Evolutionary conservation across 768 basidiomycete species (phyloP).

Genomic region (Hericium erinaceus): DNA sequence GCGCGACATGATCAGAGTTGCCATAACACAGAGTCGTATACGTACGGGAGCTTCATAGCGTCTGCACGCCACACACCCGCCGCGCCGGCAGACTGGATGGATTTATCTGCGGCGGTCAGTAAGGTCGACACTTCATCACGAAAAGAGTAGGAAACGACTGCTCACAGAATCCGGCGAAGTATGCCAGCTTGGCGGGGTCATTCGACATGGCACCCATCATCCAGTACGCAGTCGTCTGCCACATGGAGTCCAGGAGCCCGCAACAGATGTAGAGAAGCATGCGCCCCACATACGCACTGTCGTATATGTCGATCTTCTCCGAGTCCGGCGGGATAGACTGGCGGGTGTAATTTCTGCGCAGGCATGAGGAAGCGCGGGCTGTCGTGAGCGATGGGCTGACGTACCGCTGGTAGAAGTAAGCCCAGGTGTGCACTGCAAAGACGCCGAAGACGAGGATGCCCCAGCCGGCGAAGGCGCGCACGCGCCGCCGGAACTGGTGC

Average conservation of each 20-base stretch:
- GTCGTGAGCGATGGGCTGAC: constrained; percentile 9
- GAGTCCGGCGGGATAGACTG: constrained; percentile 30
- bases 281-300: constrained; percentile 42
- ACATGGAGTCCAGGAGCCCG: constrained; percentile 73
- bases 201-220: constrained; percentile 83
- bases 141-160: not conserved
- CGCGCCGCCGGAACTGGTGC: constrained; percentile 43
- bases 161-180: constrained; percentile 73
- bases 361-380: not conserved
- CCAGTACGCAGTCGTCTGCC: constrained; percentile 81
- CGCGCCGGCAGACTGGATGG: constrained; percentile 67
- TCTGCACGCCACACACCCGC: constrained; percentile 69
- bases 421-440: constrained; percentile 68
- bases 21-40: constrained; percentile 5
- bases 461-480: constrained; percentile 70
- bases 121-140: not conserved
- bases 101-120: constrained; percentile 40
- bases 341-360: constrained; percentile 49
- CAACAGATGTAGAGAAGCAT: constrained; percentile 62
- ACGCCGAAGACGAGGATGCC: constrained; percentile 49
- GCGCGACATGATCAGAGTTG: not conserved
- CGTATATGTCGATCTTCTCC: constrained; percentile 50
- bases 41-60: constrained; percentile 51
- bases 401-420: constrained; percentile 65
- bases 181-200: constrained; percentile 67